Evolutionary conservation across 352 stramenopile species (phyloP).

Genomic region (Phytophthora multivora): DNA sequence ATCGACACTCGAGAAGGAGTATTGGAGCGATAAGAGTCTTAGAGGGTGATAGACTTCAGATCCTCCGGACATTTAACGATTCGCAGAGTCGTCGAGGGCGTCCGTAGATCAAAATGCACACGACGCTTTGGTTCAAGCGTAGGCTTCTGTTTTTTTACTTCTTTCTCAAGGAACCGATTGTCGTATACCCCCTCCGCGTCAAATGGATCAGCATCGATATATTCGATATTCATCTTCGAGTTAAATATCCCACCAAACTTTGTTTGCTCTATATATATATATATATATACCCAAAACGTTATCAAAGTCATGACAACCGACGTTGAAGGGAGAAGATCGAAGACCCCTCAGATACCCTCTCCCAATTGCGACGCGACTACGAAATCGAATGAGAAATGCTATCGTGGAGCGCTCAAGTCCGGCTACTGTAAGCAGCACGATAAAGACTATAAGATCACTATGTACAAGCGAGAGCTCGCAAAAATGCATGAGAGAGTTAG

Average conservation of each 20-base stretch:
- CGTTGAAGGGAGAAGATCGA: not conserved
- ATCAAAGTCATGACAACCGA: not conserved
- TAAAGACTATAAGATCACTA: conserved; percentile 3
- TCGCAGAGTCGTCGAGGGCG: not conserved
- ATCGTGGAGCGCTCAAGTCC: not conserved
- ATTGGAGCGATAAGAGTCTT: not conserved
- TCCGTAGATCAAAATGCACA: not conserved
- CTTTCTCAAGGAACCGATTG: not conserved
- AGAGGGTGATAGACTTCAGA: not conserved
- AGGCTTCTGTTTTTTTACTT: not conserved
- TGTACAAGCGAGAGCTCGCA: not conserved
- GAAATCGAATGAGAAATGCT: not conserved
- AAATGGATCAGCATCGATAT: conserved; percentile 2
- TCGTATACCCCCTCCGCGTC: not conserved
- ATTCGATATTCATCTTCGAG: conserved; percentile 2
- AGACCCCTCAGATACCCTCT: not conserved
- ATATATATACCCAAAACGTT: not conserved
- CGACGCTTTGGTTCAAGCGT: not conserved
- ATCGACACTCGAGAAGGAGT: conserved; percentile 4
- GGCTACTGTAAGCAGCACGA: conserved; percentile 9
- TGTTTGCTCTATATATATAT: not conserved
- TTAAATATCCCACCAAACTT: not conserved
- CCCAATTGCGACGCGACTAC: not conserved
- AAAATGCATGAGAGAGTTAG: conserved; percentile 1
- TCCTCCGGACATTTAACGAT: not conserved